Evolutionary conservation across 2,329 filamentous ascomycete species (phyloP), one percentile per base, ranked within the genome.

Genomic region (Alternaria sp.): DNA sequence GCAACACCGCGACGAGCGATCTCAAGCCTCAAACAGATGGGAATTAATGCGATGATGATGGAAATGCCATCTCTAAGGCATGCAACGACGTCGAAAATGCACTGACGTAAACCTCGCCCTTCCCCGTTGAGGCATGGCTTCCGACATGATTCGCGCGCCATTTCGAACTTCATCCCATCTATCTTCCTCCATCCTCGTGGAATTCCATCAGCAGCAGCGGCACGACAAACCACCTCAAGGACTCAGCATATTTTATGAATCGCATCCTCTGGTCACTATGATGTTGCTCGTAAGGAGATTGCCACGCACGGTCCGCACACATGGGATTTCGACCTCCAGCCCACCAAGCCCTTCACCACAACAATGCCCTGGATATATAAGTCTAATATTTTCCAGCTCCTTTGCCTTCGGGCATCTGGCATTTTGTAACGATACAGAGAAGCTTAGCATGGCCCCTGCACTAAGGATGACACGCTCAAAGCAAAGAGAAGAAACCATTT

Each of bases 401-500:
- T 26, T 49, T 15, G 12, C 21, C 45, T n/a, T 26, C 23, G 45
- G 23, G n/a, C 23, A 26, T 49, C 23, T 49, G 15, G 45, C 45
- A 49, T 30, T 32, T 32, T 51, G 49, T 21, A 47, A 47, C 36
- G 36, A 40, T 40, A 40, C 36, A 23, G 74, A 76, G 74, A 77
- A 76, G 72, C 74, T 76, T 75, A 77, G 73, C 73, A 85, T 85
- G 81, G 82, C 82, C 81, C 87, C 86, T 89, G 86, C 87, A 88
- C 91, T 93, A 95, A 95, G 92, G 92, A 94, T 94, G 92, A 93
- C 91, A 93, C 11, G 49, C 46, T 52, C 28, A 17, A 52, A 52
- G n/a, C 49, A 52, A 30, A 52, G 49, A 52, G 49, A 5, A 30
- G 25, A 17, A 17, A 30, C 47, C 47, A 21, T 51, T 30, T 51